Base-by-base conservation (phyloP, 768 basidiomycete species). In the Symmetrospora coprosmae region DNA sequence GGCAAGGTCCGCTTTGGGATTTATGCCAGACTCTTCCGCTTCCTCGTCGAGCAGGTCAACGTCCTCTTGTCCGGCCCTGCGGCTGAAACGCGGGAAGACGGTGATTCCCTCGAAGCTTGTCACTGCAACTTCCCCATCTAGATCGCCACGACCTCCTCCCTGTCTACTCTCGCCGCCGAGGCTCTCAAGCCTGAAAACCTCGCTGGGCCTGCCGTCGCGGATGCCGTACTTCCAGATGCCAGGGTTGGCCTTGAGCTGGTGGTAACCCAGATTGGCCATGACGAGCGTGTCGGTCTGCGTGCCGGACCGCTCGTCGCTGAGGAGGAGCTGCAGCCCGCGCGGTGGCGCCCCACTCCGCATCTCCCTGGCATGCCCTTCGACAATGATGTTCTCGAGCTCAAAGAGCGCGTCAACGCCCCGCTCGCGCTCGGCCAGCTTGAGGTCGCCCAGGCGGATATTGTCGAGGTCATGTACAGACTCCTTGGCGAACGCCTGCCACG, bases 311-410 rank as follows among this genome's bases (percentile, higher is more conserved):
- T 64, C 71, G 13, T 73, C 75, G 2, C 79, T 75, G 1, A 99
- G 80, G 68, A 94, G 84, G 1, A 99, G 79, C 66, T 97, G 92
- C 2, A 96, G 76, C 4, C 94, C 94, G 13, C 91, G 81, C 0
- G 94, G 89, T 3, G 90, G 84, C 5, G 75, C 74, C 39, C 80
- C 78, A 1, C 80, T 79, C 16, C 68, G 68, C 4, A 73, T 68
- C 61, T 97, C 91, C 9, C 89, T 81, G 0, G 89, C 89, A 67
- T 97, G 92, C 1, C 94, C 94, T 70, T 96, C 92, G 41, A 96
- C 79, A 48, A 97, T 81, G 21, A 99, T 78, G 65, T 88, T 85
- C 67, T 96, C 89, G 5, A 97, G 82, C 50, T 82, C 82, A 74
- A 90, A 94, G 45, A 85, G 73, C 0, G 86, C 85, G 40, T 85